Base-by-base conservation (phyloP, 768 basidiomycete species). In the Boletus barrowsii region DNA sequence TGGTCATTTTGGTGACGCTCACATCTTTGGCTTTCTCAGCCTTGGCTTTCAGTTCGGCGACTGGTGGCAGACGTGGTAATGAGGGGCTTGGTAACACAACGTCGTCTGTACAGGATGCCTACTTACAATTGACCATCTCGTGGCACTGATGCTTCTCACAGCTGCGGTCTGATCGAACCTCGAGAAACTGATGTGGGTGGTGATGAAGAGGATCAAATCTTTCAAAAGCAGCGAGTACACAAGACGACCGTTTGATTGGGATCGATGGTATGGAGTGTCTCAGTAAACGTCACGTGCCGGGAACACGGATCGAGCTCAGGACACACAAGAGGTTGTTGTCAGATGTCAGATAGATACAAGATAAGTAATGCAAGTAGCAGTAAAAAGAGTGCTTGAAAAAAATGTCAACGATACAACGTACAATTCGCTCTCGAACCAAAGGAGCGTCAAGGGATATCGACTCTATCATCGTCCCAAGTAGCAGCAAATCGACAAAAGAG, bases 21-120 rank as follows among this genome's bases (percentile, higher is more conserved):
- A 76, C 75, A 64, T 82, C 81, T 53, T 84, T 84, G n/a, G 76
- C 83, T 53, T 81, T 83, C 20, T 69, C 67, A 10, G 88, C 87
- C 60, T 81, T 83, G 39, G 79, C 79, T 66, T 86, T 86, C 47
- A 88, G 68, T 42, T 88, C 86, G 51, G 84, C 81, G 53, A 86
- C 83, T 84, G 55, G 39, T 15, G 35, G 45, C 22, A 39, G 44
- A 37, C 33, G 10, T 15, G 46, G 30, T 33, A 20, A 45, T 55
- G 51, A 49, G 53, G 53, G 42, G 22, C 32, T 45, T 45, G 17
- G 35, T 46, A n/a, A n/a, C 41, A 30, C 49, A 39, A 45, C 36
- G 39, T 46, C 41, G 37, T 40, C 8, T 17, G 35, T n/a, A 30
- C 11, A 10, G 10, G 13, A 8, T 18, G n/a, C 36, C 26, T 47